Evolutionary conservation across 345 rosid genomes (phyloP).

Genomic region (Turritis glabra): DNA sequence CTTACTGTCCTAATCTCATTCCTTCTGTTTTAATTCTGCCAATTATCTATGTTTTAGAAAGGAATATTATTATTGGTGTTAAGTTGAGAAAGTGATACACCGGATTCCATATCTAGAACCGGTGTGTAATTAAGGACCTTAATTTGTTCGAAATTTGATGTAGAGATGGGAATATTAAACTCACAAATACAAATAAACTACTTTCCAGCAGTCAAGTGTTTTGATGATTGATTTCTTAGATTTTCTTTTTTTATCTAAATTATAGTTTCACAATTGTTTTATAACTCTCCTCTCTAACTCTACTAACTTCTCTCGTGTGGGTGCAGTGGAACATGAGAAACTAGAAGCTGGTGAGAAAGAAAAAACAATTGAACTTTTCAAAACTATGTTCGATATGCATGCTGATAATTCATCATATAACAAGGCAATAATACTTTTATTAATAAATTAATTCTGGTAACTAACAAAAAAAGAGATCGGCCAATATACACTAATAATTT

Average conservation of each 20-base stretch:
- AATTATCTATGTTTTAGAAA: neutral
- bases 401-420: too few species aligned
- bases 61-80: neutral
- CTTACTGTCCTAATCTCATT: conserved; percentile 23
- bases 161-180: neutral
- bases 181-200: neutral
- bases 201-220: too few species aligned
- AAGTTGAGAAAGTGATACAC: neutral
- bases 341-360: too few species aligned
- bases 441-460: neutral
- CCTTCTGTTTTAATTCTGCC: neutral
- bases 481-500: neutral
- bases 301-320: too few species aligned
- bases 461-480: neutral
- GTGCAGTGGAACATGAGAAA: too few species aligned
- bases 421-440: too few species aligned
- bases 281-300: too few species aligned
- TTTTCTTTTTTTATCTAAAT: neutral
- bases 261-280: too few species aligned
- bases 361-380: neutral
- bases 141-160: neutral
- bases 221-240: neutral
- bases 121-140: neutral
- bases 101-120: neutral
- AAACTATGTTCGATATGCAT: too few species aligned